phyloP scores from a whole-genome alignment of 2,329 filamentous ascomycete genomes.

The Fonsecaea nubica region DNA sequence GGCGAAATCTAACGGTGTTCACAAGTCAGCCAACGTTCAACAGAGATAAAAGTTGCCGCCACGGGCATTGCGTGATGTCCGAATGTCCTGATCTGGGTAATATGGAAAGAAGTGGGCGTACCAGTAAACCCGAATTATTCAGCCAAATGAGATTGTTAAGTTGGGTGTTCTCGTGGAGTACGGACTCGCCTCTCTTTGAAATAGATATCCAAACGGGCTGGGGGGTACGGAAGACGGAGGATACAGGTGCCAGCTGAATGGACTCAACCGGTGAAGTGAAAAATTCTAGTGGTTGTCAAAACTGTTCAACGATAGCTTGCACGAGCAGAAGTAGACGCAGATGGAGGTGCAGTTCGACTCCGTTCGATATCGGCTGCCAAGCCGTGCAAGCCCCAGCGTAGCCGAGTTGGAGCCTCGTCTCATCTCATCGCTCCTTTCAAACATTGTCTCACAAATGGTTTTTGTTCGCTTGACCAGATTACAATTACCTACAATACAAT shows the following conservation, averaged over 20 bases:
- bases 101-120: conserved; percentile 9
- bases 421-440: conserved; percentile 10
- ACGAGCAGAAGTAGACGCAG: conserved; percentile 4
- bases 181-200: neutral
- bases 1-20: conserved; percentile 3
- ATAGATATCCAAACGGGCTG: conserved; percentile 1
- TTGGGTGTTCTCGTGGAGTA: neutral
- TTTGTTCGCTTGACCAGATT: conserved; percentile 1
- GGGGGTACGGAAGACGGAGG: neutral
- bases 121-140: conserved; percentile 32
- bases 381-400: neutral
- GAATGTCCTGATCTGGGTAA: conserved; percentile 7
- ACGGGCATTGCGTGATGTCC: neutral
- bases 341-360: conserved; percentile 7
- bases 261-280: neutral
- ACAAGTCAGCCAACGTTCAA: conserved; percentile 6
- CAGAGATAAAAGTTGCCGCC: neutral
- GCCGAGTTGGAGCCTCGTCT: conserved; percentile 16
- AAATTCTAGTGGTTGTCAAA: conserved; percentile 1
- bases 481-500: neutral
- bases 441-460: conserved; percentile 4
- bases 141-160: conserved; percentile 22
- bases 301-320: conserved; percentile 12
- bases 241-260: neutral
- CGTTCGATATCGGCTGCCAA: conserved; percentile 15